Conservation (phyloP, 306 rosid species). For the Crotalaria pallida region DNA sequence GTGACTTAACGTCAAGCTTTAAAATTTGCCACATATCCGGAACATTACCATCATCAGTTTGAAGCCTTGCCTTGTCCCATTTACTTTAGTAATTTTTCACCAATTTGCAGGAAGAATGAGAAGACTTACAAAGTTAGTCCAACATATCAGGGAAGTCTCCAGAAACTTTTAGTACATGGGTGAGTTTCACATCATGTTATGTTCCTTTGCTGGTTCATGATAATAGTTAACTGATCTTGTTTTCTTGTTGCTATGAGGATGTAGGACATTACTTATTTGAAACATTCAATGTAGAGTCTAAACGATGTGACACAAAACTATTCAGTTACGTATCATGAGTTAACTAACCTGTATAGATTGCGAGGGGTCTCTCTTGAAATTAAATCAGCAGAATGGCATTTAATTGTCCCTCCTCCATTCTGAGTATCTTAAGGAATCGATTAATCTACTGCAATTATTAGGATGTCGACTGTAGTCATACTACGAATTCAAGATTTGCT, state of each 20-base stretch:
- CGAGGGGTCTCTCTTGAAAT: slow-evolving; percentile 20
- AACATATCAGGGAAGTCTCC: slow-evolving; percentile 80
- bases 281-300: not conserved
- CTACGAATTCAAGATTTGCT: slow-evolving; percentile 16
- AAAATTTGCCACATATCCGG: not conserved
- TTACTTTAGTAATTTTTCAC: not conserved
- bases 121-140: slow-evolving; percentile 67
- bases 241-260: not conserved
- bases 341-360: not conserved
- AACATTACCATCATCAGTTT: not conserved
- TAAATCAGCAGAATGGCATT: not conserved
- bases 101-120: slow-evolving; percentile 69
- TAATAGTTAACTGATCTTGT: slow-evolving; percentile 14
- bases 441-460: not conserved
- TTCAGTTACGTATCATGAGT: not conserved
- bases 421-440: not conserved
- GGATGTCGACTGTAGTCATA: slow-evolving; percentile 6
- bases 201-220: not conserved
- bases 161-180: slow-evolving; percentile 74
- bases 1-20: not conserved
- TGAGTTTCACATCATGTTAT: slow-evolving; percentile 30
- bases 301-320: not conserved
- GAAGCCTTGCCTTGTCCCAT: not conserved
- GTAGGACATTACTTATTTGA: not conserved
- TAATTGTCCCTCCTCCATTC: slow-evolving; percentile 18